Conservation (phyloP, 2,329 filamentous ascomycete genomes). For the Monosporascus sp. region DNA sequence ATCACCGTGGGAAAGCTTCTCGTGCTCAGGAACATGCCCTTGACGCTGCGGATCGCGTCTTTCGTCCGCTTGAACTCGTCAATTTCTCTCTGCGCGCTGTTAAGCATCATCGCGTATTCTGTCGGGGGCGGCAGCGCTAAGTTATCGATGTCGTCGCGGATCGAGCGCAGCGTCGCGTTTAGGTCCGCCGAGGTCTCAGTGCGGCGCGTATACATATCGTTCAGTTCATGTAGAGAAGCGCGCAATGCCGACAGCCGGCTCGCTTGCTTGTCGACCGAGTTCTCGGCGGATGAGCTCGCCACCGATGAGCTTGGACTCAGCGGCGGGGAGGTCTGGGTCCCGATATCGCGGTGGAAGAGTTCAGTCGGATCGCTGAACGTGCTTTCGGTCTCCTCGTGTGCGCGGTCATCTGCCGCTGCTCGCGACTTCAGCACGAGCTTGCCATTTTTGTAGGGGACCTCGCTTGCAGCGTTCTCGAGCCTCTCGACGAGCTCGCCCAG, state of each 20-base stretch:
- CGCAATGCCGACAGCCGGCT: slow-evolving; percentile 37
- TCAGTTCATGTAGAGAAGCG: slow-evolving; percentile 36
- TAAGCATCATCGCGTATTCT: slow-evolving; percentile 39
- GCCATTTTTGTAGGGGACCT: slow-evolving; percentile 43
- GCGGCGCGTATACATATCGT: slow-evolving; percentile 37
- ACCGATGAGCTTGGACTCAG: slow-evolving; percentile 1
- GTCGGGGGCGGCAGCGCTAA: slow-evolving; percentile 41
- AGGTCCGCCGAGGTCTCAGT: slow-evolving; percentile 46
- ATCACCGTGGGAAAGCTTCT: slow-evolving; percentile 60
- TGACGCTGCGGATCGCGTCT: slow-evolving; percentile 71
- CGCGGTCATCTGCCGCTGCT: slow-evolving; percentile 9
- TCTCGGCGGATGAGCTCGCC: slow-evolving; percentile 2
- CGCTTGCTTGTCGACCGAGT: slow-evolving; percentile 32
- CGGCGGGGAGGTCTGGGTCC: slow-evolving; percentile 65
- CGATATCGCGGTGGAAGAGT: slow-evolving; percentile 75
- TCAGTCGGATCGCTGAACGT: slow-evolving; percentile 63
- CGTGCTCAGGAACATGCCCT: slow-evolving; percentile 70
- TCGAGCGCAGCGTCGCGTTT: slow-evolving; percentile 47
- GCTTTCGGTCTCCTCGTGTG: slow-evolving; percentile 32
- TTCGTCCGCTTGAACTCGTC: slow-evolving; percentile 71
- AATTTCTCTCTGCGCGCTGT: slow-evolving; percentile 36
- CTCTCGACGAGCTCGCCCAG: slow-evolving; percentile 41
- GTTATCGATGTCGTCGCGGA: slow-evolving; percentile 62
- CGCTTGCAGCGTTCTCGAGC: slow-evolving; percentile 55
- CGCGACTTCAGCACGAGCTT: slow-evolving; percentile 14